Evolutionary conservation across 2,329 filamentous ascomycete species (phyloP).

Genomic region (Sporothrix pallida): DNA sequence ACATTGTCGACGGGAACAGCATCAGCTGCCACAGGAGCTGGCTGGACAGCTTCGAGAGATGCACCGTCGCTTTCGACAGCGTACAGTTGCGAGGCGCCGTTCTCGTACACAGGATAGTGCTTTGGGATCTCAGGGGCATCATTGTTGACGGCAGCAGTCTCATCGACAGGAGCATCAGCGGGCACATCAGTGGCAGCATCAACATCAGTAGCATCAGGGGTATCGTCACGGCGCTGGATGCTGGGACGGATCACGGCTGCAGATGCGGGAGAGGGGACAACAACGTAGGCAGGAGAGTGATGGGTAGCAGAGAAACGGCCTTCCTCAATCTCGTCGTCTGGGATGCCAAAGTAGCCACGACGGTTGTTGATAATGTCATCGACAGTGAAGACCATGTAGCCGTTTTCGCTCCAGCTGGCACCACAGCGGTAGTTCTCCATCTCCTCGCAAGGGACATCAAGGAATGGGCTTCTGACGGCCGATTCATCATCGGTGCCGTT

Average conservation of each 20-base stretch:
- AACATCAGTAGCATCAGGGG: neutral
- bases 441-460: slow-evolving; percentile 34
- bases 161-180: neutral
- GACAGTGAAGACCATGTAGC: slow-evolving; percentile 39
- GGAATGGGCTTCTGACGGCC: slow-evolving; percentile 30
- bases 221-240: neutral
- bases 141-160: neutral
- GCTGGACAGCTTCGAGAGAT: neutral
- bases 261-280: neutral
- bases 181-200: neutral
- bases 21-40: neutral
- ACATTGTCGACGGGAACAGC: neutral
- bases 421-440: slow-evolving; percentile 36
- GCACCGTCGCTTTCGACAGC: neutral
- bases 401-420: slow-evolving; percentile 38
- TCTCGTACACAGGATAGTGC: slow-evolving; percentile 4
- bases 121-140: neutral
- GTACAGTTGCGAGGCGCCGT: neutral
- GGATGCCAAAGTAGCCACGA: slow-evolving; percentile 40
- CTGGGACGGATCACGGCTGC: slow-evolving; percentile 25
- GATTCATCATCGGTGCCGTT: neutral
- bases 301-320: slow-evolving; percentile 26
- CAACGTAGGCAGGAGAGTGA: slow-evolving; percentile 28
- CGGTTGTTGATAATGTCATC: slow-evolving; percentile 34
- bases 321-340: slow-evolving; percentile 33